Base-by-base conservation (phyloP, 768 basidiomycete genomes). In the Galerina sulciceps region DNA sequence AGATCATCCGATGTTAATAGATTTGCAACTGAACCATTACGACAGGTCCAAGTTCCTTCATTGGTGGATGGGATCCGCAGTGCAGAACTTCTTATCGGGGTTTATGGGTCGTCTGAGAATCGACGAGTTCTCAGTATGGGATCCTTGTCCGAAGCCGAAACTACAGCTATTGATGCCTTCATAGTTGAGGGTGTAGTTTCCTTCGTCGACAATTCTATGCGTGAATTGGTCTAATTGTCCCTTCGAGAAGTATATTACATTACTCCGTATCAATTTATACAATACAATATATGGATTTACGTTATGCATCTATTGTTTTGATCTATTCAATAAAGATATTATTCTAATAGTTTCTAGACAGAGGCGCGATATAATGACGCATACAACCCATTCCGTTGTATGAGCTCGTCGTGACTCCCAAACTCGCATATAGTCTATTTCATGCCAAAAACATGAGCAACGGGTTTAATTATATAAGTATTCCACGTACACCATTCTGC, bases 41-140 rank as follows among this genome's bases (percentile, higher is more conserved):
- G 52, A 54, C 67, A 94, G 94, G 81, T 87, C 36, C 88, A 90
- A 68, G 94, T 97, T 26, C 96, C 96, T 42, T 93, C 93, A 37
- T 77, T 99, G 60, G 87, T 95, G 50, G 88, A 92, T 64, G 92
- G 89, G 4, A 90, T 97, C 69, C 88, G 94, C 66, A 94, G 92
- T 69, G 86, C 90, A 17, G 94, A 95, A 31, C 80, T 99, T 51
- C 78, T 99, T 47, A 85, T 98, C 51, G 92, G 93, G 17, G 86
- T 93, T 31, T 90, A 90, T 68, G 93, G 91, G n/a, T 75, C 79
- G 17, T 70, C 78, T 48, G 80, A 84, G 73, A 69, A 67, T 40
- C 70, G 75, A n/a, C 72, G 69, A 63, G 73, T 64, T 59, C 72
- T 72, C 57, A 74, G 68, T 26, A 70, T 68, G 17, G 57, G 47